Evolutionary conservation across 768 basidiomycete species (phyloP), one percentile per base, ranked within the genome.

Genomic region (Tulasnella sp.): DNA sequence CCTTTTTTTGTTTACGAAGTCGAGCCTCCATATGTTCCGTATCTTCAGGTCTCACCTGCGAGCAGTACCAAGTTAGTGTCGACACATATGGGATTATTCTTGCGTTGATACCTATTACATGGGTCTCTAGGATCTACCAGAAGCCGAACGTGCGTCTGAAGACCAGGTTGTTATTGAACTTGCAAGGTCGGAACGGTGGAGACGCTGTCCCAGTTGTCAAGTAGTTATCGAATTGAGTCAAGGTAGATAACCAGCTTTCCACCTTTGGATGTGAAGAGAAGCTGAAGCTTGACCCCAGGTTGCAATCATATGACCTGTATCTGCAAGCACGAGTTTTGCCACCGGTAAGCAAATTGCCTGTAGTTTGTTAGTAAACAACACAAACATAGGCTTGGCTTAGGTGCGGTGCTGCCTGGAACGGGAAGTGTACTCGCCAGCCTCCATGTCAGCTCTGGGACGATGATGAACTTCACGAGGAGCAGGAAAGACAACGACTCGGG

Each of bases 281-380:
- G n/a, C n/a, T n/a, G n/a, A n/a, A n/a, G n/a, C n/a, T n/a, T n/a
- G n/a, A n/a, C 22, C 25, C n/a, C 25, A 51, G 49, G 49, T 25
- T 51, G 49, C 25, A 19, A 25, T 31, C 49, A 51, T 31, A 51
- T 51, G 27, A 40, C 49, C 7, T 51, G 49, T 22, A 28, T 29
- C 12, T 51, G 49, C 39, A 34, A 34, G 13, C 49, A 51, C 20
- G 29, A 51, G 7, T 51, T 44, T 31, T 51, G 49, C 39, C 37
- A 51, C 27, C 37, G 35, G 49, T 51, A 42, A 31, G 39, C 5
- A n/a, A 13, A 13, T n/a, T 20, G n/a, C 19, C 19, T 6, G 39
- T 25, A 5, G 39, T 20, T 35, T 25, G 19, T 16, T 20, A 40
- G 19, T n/a, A 5, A 6, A 16, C 39, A 6, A 25, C 27, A 6